phyloP scores from a whole-genome alignment of 2,329 filamentous ascomycete species.

The Capronia americana region DNA sequence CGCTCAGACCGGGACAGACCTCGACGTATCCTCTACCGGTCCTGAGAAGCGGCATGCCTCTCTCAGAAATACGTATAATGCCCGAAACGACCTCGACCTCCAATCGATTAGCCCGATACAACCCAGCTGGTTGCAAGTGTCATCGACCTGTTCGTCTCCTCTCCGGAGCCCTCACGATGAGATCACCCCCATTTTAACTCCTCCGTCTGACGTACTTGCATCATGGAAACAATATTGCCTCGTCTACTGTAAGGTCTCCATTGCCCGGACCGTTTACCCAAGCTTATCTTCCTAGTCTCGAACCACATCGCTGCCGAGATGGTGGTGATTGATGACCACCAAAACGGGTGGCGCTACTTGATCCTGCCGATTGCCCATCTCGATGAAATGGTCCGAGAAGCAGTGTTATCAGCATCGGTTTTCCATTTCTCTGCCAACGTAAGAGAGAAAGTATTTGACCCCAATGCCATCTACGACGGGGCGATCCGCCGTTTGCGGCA shows the following conservation, averaged over 20 bases:
- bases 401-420: neutral
- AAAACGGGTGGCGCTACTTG: slow-evolving; percentile 15
- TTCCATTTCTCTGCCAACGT: neutral
- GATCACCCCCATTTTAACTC: neutral
- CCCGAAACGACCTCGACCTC: neutral
- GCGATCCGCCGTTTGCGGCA: neutral
- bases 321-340: slow-evolving; percentile 8
- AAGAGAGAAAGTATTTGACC: neutral
- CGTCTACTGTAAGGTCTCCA: neutral
- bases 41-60: neutral
- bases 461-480: neutral
- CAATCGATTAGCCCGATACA: neutral
- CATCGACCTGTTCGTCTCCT: neutral
- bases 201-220: neutral
- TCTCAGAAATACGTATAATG: neutral
- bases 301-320: neutral
- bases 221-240: neutral
- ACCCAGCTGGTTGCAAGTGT: neutral
- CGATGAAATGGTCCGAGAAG: neutral
- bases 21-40: neutral
- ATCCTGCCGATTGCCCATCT: slow-evolving; percentile 41
- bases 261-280: neutral
- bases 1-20: neutral
- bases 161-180: neutral
- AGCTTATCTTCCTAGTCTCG: slow-evolving; percentile 7